These are phyloP conservation scores for Aaosphaeria arxii DNA, from an alignment of 2,329 filamentous ascomycete genomes.

Conservation along the genomic window DNA sequence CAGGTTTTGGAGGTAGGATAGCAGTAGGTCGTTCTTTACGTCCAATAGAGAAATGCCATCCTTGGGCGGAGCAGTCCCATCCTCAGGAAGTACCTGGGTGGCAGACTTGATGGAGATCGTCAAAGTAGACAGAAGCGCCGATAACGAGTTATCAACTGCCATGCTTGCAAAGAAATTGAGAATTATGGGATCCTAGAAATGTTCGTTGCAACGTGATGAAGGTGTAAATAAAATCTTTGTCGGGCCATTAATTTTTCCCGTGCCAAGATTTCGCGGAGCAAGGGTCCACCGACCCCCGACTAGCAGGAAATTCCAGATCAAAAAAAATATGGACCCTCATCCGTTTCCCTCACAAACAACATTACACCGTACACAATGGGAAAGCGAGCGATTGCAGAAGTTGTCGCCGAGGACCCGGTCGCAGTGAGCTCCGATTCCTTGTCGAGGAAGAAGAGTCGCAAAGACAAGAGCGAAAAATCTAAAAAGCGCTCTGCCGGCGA, in stretches of 20 bases:
- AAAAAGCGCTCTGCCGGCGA: slow-evolving; percentile 13
- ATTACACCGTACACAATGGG: slow-evolving; percentile 18
- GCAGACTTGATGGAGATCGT: slow-evolving; percentile 65
- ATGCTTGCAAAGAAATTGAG: slow-evolving; percentile 12
- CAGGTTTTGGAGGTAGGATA: slow-evolving; percentile 93
- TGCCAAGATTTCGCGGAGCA: slow-evolving; percentile 1
- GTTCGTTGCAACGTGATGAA: background rate
- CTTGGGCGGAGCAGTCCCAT: slow-evolving; percentile 67
- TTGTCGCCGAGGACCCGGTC: slow-evolving; percentile 23
- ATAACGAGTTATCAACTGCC: slow-evolving; percentile 39
- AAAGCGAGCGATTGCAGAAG: slow-evolving; percentile 34
- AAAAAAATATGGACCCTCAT: too few species aligned
- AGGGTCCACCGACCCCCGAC: too few species aligned
- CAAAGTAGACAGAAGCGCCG: slow-evolving; percentile 41
- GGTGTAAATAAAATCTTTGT: background rate
- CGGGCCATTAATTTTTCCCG: background rate
- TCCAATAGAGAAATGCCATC: slow-evolving; percentile 94
- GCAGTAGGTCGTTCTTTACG: slow-evolving; percentile 93
- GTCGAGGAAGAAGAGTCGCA: slow-evolving; percentile 38
- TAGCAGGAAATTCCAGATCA: too few species aligned
- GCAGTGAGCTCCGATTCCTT: slow-evolving; percentile 14
- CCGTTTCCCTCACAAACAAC: too few species aligned
- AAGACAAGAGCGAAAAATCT: slow-evolving; percentile 32
- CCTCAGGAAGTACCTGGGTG: slow-evolving; percentile 48
- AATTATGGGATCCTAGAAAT: background rate